Percentiles rank a stretch among this genome's conserved stretches.
Evolutionary conservation across 208 protist species (phyloP).

Genomic region (Acanthamoeba rhysodes): DNA sequence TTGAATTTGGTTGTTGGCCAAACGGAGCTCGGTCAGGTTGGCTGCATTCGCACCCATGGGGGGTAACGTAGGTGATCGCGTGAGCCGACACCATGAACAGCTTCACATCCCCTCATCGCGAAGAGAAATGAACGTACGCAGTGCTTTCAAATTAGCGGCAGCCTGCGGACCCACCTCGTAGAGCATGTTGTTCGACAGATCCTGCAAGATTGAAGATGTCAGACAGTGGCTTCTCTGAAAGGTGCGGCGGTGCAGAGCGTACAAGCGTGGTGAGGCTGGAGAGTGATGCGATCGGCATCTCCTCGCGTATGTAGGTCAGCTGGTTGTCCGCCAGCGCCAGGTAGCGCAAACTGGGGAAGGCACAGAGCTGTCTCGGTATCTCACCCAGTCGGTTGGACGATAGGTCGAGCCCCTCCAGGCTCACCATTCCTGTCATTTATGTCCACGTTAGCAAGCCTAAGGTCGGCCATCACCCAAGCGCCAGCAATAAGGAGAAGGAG

Average conservation of each 20-base stretch:
- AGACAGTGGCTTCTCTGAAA: no score
- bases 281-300: constrained; percentile 33
- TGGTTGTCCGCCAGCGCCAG: constrained; percentile 44
- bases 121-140: background rate
- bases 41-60: background rate
- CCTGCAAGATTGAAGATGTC: background rate
- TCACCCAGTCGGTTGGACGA: constrained; percentile 40
- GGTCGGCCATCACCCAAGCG: background rate
- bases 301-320: constrained; percentile 58
- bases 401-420: constrained; percentile 54
- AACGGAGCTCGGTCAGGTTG: constrained; percentile 31
- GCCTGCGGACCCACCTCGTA: constrained; percentile 36
- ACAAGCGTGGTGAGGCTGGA: constrained; percentile 3
- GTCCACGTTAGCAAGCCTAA: no score
- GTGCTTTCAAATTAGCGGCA: background rate
- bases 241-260: background rate
- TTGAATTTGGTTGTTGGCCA: constrained; percentile 15
- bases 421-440: constrained; percentile 36
- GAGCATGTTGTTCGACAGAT: constrained; percentile 65
- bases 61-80: background rate
- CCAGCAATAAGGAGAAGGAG: background rate
- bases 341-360: background rate
- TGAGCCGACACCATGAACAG: background rate
- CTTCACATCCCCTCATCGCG: no score
- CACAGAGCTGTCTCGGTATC: constrained; percentile 53